These are phyloP conservation scores for Cordyceps fumosorosea DNA, from an alignment of 2,329 filamentous ascomycete genomes.

Conservation along the genomic window DNA sequence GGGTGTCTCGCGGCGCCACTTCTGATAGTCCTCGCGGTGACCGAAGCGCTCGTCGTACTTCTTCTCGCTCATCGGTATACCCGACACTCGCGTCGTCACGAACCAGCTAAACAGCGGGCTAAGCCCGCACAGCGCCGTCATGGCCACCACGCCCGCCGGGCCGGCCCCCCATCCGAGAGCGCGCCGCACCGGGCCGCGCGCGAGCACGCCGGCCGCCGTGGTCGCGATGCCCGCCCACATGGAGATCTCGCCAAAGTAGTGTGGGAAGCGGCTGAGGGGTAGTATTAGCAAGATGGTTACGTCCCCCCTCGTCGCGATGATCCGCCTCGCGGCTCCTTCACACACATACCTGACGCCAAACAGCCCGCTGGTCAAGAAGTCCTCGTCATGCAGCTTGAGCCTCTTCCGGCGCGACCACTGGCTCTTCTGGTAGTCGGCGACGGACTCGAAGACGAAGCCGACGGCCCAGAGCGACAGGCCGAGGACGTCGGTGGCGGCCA, in stretches of 20 bases:
- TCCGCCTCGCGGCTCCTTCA: no score
- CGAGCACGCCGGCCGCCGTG: conserved; percentile 49
- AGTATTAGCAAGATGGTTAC: neutral
- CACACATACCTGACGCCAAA: conserved; percentile 47
- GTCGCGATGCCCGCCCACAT: conserved; percentile 64
- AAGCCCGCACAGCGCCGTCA: conserved; percentile 40
- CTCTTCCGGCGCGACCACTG: conserved; percentile 55
- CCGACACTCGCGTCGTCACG: conserved; percentile 55
- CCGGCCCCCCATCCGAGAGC: conserved; percentile 48
- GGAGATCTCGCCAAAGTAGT: conserved; percentile 67
- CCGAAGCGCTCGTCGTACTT: conserved; percentile 64
- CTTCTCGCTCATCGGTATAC: conserved; percentile 58
- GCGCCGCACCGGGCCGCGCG: conserved; percentile 45
- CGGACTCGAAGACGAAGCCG: conserved; percentile 54
- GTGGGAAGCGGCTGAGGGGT: conserved; percentile 56
- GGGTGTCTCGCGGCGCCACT: conserved; percentile 61
- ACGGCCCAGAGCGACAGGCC: conserved; percentile 52
- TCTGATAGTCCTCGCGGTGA: conserved; percentile 56
- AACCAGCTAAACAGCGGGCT: conserved; percentile 61
- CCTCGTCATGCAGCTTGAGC: conserved; percentile 59
- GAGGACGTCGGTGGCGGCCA: conserved; percentile 47
- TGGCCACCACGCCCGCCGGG: conserved; percentile 24
- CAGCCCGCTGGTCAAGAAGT: conserved; percentile 57
- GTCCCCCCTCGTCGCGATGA: no score
- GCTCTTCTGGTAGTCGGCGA: conserved; percentile 58